These are phyloP conservation scores for Alternaria rosae DNA, from an alignment of 2,329 filamentous ascomycete genomes.

Conservation along the genomic window DNA sequence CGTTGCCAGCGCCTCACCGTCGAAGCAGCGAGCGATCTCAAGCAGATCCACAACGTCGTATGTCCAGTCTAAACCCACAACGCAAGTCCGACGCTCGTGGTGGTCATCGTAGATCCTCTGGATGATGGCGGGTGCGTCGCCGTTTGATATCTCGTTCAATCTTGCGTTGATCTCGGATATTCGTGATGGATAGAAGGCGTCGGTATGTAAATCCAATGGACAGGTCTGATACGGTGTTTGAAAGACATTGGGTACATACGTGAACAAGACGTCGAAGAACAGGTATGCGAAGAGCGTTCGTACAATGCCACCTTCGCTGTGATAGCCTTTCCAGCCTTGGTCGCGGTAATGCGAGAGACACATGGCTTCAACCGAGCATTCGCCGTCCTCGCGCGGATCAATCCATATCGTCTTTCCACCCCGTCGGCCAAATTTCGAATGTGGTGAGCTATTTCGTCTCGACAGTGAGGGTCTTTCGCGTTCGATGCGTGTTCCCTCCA, in stretches of 20 bases:
- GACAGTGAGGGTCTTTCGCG: slow-evolving; percentile 56
- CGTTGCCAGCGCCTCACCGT: slow-evolving; percentile 78
- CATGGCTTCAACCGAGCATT: slow-evolving; percentile 93
- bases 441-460: slow-evolving; percentile 39
- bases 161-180: slow-evolving; percentile 88
- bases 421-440: slow-evolving; percentile 48
- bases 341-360: slow-evolving; percentile 85
- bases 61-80: slow-evolving; percentile 92
- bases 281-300: slow-evolving; percentile 85
- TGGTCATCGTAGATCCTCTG: slow-evolving; percentile 73
- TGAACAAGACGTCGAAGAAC: slow-evolving; percentile 91
- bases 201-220: slow-evolving; percentile 89
- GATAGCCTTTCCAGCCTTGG: slow-evolving; percentile 92
- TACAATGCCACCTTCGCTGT: slow-evolving; percentile 88
- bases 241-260: slow-evolving; percentile 95
- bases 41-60: slow-evolving; percentile 80
- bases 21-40: slow-evolving; percentile 80
- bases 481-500: slow-evolving; percentile 81
- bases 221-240: slow-evolving; percentile 95
- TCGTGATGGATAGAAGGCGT: slow-evolving; percentile 87
- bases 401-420: slow-evolving; percentile 86
- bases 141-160: slow-evolving; percentile 86
- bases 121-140: slow-evolving; percentile 72
- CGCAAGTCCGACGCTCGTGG: slow-evolving; percentile 75
- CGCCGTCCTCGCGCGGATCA: slow-evolving; percentile 73